These are phyloP conservation scores for Gossypium trilobum DNA, from an alignment of 441 rosid genomes.

Conservation along the genomic window DNA sequence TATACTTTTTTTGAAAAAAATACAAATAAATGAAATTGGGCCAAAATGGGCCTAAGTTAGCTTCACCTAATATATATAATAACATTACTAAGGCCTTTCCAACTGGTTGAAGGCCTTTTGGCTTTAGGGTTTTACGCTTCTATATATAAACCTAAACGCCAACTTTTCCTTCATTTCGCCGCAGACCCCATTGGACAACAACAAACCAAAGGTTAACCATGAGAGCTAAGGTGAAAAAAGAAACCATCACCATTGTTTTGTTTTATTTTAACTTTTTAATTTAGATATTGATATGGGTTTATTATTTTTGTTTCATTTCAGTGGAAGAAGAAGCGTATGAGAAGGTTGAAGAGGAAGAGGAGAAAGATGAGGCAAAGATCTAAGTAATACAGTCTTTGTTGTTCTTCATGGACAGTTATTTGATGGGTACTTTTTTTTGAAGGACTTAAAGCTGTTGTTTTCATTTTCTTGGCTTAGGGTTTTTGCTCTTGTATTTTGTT, in stretches of 20 bases:
- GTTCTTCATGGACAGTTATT: background rate
- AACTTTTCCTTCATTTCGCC: background rate
- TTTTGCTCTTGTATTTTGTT: background rate
- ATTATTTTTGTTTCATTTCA: constrained; percentile 9
- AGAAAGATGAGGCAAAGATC: constrained; percentile 75
- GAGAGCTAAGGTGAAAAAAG: background rate
- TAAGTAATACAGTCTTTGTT: constrained; percentile 27
- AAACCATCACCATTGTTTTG: background rate
- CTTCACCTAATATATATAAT: background rate
- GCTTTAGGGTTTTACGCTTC: constrained; percentile 28
- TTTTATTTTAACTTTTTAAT: background rate
- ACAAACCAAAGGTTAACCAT: background rate
- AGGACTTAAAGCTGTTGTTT: background rate
- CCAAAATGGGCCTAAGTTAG: background rate
- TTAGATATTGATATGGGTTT: background rate
- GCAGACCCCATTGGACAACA: background rate
- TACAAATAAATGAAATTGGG: background rate
- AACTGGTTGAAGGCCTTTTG: background rate
- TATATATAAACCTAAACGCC: constrained; percentile 6
- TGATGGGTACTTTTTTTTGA: constrained; percentile 8
- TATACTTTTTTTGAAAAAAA: too few species aligned
- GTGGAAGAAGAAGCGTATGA: constrained; percentile 86
- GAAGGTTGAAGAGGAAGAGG: constrained; percentile 74
- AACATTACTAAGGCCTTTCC: background rate
- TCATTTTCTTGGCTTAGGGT: background rate